Base-by-base conservation (phyloP, 2,329 filamentous ascomycete species). In the Macrophomina pseudophaseolina region DNA sequence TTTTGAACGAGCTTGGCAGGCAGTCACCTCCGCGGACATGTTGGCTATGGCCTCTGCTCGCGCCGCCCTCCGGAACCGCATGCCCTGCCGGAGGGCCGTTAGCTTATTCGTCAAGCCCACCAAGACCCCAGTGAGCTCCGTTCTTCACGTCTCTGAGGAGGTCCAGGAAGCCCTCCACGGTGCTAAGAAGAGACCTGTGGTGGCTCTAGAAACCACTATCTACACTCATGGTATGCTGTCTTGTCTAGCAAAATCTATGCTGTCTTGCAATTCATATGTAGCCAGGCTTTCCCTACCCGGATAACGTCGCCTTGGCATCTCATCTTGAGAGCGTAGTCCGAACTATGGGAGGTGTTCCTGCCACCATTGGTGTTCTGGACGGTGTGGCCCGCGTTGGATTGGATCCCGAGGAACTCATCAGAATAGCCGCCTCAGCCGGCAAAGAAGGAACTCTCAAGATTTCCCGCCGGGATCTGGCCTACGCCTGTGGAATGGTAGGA, bases 151-250 rank as follows among this genome's bases (percentile, higher is more conserved):
- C 49, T 94, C 92, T 0, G 90, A 94, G 60, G 94, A 98, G 79
- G 90, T 99, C 12, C 83, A 85, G 63, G 88, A 93, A 75, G 94
- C 94, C 46, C 78, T 97, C 56, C 83, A 87, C 49, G 86, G 87
- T 12, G 16, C 49, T 18, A 64, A 12, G 32, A 88, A 89, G 66
- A 89, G 88, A 73, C 94, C 95, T 0, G 90, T 99, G 4, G 94
- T 99, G 11, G 95, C 94, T 16, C 85, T 99, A 4, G 95, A 99
- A 79, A 93, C 92, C 1, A 97, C 95, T 4, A 98, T 99, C 72
- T 98, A 99, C 79, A 99, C 95, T 1, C 95, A 99, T 80, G 94
- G 93, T 84, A 78, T 63, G 73, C 65, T 18, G 30, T 28, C 4
- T 5, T 40, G 6, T 30, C 66, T 42, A 28, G 52, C 65, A 53